Evolutionary conservation across 2,329 filamentous ascomycete genomes (phyloP).

Genomic region (Curvularia lunata): DNA sequence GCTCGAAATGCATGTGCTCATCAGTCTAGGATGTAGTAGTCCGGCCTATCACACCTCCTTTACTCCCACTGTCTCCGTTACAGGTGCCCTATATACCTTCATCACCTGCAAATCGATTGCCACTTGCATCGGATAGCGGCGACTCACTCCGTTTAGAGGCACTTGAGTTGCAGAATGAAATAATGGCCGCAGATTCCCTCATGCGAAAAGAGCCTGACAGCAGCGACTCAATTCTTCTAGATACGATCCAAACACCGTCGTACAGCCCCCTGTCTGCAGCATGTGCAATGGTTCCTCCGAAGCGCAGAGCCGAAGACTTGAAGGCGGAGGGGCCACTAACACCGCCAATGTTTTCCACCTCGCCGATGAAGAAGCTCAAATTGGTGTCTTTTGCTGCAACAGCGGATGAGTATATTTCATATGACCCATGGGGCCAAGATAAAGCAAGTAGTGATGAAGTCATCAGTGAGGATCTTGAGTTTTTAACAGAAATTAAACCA

Average conservation of each 20-base stretch:
- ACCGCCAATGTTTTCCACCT: conserved; percentile 46
- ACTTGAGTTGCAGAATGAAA: conserved; percentile 40
- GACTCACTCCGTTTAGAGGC: conserved; percentile 45
- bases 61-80: conserved; percentile 55
- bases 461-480: conserved; percentile 31
- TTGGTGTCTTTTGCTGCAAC: conserved; percentile 50
- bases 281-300: conserved; percentile 29
- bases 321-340: conserved; percentile 57
- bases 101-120: conserved; percentile 47
- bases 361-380: conserved; percentile 51
- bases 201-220: conserved; percentile 40
- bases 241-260: conserved; percentile 32
- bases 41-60: conserved; percentile 54
- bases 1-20: conserved; percentile 23
- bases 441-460: conserved; percentile 22
- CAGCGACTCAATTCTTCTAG: conserved; percentile 43
- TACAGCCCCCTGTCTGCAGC: conserved; percentile 26
- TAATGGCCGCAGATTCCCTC: conserved; percentile 45
- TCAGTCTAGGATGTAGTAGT: conserved; percentile 32
- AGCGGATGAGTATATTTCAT: conserved; percentile 43
- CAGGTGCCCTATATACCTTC: conserved; percentile 49
- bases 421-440: conserved; percentile 32
- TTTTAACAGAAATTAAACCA: conserved; percentile 46
- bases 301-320: conserved; percentile 47
- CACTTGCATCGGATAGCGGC: conserved; percentile 47